These are phyloP conservation scores for Euryodendron excelsum DNA, from an alignment of 148 eudicot species.

Conservation along the genomic window DNA sequence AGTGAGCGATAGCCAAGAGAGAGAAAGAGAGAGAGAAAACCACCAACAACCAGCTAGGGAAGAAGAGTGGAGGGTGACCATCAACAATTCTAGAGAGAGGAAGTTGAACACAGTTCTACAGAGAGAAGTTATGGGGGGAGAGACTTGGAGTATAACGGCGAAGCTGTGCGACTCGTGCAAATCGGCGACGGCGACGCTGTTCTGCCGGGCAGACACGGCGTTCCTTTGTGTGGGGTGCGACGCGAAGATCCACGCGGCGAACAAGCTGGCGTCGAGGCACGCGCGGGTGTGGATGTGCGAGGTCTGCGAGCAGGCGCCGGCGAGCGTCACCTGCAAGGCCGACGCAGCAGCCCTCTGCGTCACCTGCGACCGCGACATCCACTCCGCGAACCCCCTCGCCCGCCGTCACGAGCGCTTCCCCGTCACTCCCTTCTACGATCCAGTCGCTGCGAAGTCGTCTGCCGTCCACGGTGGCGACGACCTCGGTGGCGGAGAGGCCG, in stretches of 20 bases:
- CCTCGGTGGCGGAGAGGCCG: slow-evolving; percentile 19
- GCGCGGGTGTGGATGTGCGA: slow-evolving; percentile 82
- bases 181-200: slow-evolving; percentile 47
- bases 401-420: slow-evolving; percentile 75
- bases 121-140: slow-evolving; percentile 4
- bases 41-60: background rate
- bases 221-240: slow-evolving; percentile 67
- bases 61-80: background rate
- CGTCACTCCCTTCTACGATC: slow-evolving; percentile 54
- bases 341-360: slow-evolving; percentile 72
- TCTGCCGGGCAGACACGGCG: slow-evolving; percentile 63
- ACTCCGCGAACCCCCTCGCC: slow-evolving; percentile 70
- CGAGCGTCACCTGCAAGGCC: slow-evolving; percentile 69
- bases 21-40: background rate
- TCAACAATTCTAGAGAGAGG: background rate
- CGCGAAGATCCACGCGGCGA: slow-evolving; percentile 45
- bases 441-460: slow-evolving; percentile 11
- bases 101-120: too few species aligned
- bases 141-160: slow-evolving; percentile 38
- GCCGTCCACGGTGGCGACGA: slow-evolving; percentile 5
- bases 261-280: slow-evolving; percentile 45
- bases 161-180: slow-evolving; percentile 60
- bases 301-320: slow-evolving; percentile 81
- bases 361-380: slow-evolving; percentile 78
- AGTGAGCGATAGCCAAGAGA: background rate